phyloP scores from a whole-genome alignment of 345 rosid genomes.

The Psidium friedrichsthalianum region DNA sequence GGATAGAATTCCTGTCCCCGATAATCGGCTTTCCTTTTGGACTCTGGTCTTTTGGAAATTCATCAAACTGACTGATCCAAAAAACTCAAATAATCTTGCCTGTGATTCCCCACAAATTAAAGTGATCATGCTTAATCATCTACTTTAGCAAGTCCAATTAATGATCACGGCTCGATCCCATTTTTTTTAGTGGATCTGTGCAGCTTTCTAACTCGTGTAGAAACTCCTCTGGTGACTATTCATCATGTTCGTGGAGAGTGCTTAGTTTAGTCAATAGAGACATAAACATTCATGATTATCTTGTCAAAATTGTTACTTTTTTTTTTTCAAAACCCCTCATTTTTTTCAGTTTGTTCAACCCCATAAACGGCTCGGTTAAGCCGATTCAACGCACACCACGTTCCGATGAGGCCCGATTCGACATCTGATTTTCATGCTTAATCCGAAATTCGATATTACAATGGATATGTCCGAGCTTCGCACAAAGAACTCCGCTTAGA shows the following conservation, averaged over 20 bases:
- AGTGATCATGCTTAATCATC: not conserved
- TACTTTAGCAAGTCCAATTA: not conserved
- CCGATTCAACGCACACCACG: no score
- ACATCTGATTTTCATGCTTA: fast-evolving
- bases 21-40: not conserved
- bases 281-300: not conserved
- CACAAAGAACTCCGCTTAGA: not conserved
- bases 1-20: not conserved
- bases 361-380: not conserved
- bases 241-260: not conserved
- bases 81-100: not conserved
- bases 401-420: fast-evolving
- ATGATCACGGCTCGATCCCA: not conserved
- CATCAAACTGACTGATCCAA: not conserved
- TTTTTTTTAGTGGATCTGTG: no score
- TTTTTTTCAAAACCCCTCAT: fast-evolving
- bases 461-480: not conserved
- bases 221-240: not conserved
- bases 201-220: fast-evolving
- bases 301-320: not conserved
- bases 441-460: not conserved
- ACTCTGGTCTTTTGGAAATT: not conserved
- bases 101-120: not conserved
- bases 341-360: not conserved
- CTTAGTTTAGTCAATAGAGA: not conserved